Conservation (phyloP, 2,329 filamentous ascomycete genomes). For the Graphilbum fragrans region DNA sequence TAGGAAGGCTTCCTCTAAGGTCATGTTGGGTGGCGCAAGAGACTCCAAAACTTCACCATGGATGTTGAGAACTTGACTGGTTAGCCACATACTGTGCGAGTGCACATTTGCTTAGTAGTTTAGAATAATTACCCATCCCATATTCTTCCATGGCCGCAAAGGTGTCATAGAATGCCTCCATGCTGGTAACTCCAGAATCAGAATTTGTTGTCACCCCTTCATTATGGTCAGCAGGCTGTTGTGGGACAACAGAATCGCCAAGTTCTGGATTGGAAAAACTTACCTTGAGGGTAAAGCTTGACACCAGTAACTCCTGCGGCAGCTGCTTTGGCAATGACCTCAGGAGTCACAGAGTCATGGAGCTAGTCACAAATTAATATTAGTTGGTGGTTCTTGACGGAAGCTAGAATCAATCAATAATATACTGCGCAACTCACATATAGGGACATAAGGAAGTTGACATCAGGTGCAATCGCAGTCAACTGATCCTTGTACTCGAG, state of each 20-base stretch:
- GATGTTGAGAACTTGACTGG: conserved; percentile 50
- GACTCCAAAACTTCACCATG: conserved; percentile 61
- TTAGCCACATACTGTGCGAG: too few species aligned
- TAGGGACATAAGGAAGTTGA: conserved; percentile 64
- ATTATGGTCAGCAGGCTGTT: too few species aligned
- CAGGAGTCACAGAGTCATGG: conserved; percentile 52
- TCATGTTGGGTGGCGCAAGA: conserved; percentile 23
- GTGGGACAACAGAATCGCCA: conserved; percentile 15
- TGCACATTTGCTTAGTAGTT: too few species aligned
- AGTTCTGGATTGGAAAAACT: background rate
- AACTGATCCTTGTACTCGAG: conserved; percentile 54
- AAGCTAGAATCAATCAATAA: background rate
- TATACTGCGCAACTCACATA: conserved; percentile 18
- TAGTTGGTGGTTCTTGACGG: too few species aligned
- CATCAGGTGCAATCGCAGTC: conserved; percentile 44
- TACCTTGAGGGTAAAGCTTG: conserved; percentile 49
- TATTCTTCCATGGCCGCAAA: conserved; percentile 85
- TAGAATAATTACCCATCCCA: conserved; percentile 40
- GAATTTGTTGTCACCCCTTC: conserved; percentile 53
- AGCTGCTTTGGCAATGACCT: conserved; percentile 61
- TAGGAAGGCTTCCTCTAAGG: conserved; percentile 58
- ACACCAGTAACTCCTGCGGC: conserved; percentile 57
- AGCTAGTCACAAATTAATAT: conserved; percentile 11
- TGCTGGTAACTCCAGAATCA: conserved; percentile 55
- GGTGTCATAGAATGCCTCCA: conserved; percentile 61